These are phyloP conservation scores for Gleditsia sinensis DNA, from an alignment of 306 rosid species.

Conservation along the genomic window DNA sequence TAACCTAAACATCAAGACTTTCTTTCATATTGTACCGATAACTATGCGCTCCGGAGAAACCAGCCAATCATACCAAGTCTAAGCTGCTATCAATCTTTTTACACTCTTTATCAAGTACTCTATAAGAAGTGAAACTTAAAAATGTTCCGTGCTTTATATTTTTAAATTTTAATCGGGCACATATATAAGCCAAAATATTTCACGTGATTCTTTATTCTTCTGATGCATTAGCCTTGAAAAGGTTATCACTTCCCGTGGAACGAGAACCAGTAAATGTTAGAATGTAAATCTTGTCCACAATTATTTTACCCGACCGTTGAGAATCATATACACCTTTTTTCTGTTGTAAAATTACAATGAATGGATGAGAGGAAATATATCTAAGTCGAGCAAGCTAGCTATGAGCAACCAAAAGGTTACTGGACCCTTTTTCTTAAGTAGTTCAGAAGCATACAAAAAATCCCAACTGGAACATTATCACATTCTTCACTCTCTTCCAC, in stretches of 20 bases:
- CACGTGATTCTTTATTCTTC: conserved; percentile 29
- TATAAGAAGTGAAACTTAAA: not conserved
- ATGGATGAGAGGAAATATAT: conserved; percentile 10
- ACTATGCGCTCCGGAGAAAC: not conserved
- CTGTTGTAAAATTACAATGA: not conserved
- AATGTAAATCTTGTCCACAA: conserved; percentile 40
- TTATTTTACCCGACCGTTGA: not conserved
- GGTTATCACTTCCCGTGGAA: conserved; percentile 42
- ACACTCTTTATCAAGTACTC: no score
- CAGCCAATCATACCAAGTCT: no score
- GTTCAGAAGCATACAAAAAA: conserved; percentile 46
- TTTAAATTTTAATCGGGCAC: not conserved
- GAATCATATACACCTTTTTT: not conserved
- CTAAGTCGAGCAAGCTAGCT: not conserved
- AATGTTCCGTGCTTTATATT: not conserved
- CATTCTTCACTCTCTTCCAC: conserved; percentile 50
- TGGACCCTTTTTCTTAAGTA: not conserved
- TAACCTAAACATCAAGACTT: no score
- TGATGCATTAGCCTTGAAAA: conserved; percentile 30
- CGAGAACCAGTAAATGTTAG: conserved; percentile 25
- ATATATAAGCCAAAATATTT: conserved; percentile 33
- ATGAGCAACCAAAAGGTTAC: not conserved
- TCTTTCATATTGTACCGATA: no score
- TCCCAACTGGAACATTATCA: conserved; percentile 50
- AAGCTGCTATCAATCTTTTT: no score